Base-by-base conservation (phyloP, 2,329 filamentous ascomycete genomes). In the Pseudogymnoascus sp. region DNA sequence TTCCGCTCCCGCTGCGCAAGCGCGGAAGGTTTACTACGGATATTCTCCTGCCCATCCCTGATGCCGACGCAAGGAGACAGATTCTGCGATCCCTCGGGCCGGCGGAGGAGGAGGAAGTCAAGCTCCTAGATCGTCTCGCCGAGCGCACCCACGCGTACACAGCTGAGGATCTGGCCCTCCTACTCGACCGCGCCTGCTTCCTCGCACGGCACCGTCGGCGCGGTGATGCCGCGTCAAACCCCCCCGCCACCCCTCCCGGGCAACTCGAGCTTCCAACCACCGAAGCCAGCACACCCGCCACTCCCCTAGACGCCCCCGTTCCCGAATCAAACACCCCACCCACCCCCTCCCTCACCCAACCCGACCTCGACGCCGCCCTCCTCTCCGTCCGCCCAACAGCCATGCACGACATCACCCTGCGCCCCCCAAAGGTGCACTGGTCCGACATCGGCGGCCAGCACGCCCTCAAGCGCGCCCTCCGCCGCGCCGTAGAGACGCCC, bases 81-180 rank as follows among this genome's bases (percentile, higher is more conserved):
- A 96, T 97, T 11, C 75, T 97, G 22, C 81, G 84, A 31, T 84
- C 84, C 6, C 60, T 73, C 2, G 53, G 62, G 8, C 78, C 77
- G 12, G 77, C 73, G 28, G 80, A 78, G 7, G 79, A 87, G 2
- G 75, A 76, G 1, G 31, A 60, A 38, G 16, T 60, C 16, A 60
- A 35, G 16, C 77, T 85, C 8, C 76, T 91, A 16, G 76, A 81
- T 3, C 77, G 81, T 16, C 77, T 96, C 46, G 88, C 88, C 43
- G 84, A 89, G 65, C 84, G 86, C 63, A 96, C 93, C 0, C 92
- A 97, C 71, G 93, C 93, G 3, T 97, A 91, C 74, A 96, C 91
- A 33, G 89, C 89, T 4, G 82, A 84, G 1, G 93, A 97, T 72
- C 78, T 97, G 1, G 78, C 79, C n/a, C 82, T 81, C 12, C 78